Evolutionary conservation across 73 alveolate species (phyloP).

Genomic region (Uronychia binucleata): DNA sequence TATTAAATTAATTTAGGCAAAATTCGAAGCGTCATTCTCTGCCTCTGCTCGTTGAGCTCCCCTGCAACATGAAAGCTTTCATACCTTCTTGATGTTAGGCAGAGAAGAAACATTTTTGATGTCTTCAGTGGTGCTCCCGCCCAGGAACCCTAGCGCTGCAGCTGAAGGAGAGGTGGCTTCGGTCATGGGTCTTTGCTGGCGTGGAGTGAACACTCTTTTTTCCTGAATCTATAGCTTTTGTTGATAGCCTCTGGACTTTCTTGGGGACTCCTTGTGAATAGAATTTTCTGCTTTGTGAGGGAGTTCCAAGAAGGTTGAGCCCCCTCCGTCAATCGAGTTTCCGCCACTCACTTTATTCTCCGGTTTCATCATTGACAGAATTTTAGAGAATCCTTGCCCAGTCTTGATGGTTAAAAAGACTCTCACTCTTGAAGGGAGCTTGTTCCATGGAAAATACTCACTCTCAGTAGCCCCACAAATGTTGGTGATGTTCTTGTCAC

Average conservation of each 20-base stretch:
- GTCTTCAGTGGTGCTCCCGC: neutral
- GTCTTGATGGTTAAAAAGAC: conserved; percentile 25
- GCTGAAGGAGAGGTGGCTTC: neutral
- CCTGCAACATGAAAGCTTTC: neutral
- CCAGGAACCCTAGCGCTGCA: neutral
- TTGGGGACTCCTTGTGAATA: no score
- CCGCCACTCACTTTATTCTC: conserved; percentile 20
- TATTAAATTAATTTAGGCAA: neutral
- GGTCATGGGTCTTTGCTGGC: neutral
- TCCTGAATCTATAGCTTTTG: neutral
- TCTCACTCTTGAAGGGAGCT: conserved; percentile 82
- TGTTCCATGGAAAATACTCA: conserved; percentile 81
- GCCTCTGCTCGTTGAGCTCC: neutral
- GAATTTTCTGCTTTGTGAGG: no score
- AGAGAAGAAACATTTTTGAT: neutral
- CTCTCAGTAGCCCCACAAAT: conserved; percentile 64
- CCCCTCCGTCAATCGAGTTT: neutral
- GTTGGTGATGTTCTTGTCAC: conserved; percentile 80
- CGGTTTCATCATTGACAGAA: conserved; percentile 47
- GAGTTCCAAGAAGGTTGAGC: neutral
- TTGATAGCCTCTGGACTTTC: neutral
- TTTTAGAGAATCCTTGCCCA: conserved; percentile 65
- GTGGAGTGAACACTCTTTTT: neutral
- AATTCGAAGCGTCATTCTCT: neutral
- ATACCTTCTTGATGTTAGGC: neutral